These are phyloP conservation scores for Dendrobium nobile DNA, from an alignment of 106 monocot species.

Conservation along the genomic window DNA sequence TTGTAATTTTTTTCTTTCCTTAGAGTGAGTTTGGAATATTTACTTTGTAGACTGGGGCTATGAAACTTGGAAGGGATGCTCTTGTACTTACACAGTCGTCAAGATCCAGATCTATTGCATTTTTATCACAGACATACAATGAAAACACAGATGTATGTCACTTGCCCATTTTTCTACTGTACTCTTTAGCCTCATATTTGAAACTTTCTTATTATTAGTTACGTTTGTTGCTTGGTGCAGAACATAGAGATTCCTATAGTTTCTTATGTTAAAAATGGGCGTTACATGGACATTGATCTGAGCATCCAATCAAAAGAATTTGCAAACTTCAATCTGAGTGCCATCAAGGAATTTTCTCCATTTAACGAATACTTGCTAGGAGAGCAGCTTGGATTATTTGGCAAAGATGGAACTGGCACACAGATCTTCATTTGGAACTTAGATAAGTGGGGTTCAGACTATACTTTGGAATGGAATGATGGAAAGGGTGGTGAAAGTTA, in stretches of 20 bases:
- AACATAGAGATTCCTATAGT: constrained; percentile 70
- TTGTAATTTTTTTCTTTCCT: background rate
- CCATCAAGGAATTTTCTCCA: constrained; percentile 70
- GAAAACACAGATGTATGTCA: constrained; percentile 51
- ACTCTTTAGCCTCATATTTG: background rate
- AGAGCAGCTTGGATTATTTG: constrained; percentile 52
- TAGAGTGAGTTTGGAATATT: background rate
- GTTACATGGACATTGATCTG: constrained; percentile 67
- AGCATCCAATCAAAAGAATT: constrained; percentile 43
- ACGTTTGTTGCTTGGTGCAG: constrained; percentile 32
- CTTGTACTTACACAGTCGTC: constrained; percentile 63
- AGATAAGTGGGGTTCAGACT: constrained; percentile 66
- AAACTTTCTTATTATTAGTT: background rate
- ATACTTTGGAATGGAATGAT: constrained; percentile 48
- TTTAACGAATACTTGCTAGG: constrained; percentile 84
- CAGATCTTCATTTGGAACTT: constrained; percentile 90
- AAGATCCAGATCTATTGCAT: constrained; percentile 62
- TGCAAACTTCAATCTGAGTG: constrained; percentile 39
- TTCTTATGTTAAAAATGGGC: constrained; percentile 43
- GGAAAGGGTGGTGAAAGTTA: constrained; percentile 6
- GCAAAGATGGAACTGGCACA: constrained; percentile 56
- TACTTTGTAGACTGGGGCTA: constrained; percentile 56
- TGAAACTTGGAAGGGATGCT: constrained; percentile 77
- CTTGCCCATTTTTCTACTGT: background rate
- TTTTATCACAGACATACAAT: constrained; percentile 72